Conservation (phyloP, 2,329 filamentous ascomycete genomes). For the Botrytis hyacinthi region DNA sequence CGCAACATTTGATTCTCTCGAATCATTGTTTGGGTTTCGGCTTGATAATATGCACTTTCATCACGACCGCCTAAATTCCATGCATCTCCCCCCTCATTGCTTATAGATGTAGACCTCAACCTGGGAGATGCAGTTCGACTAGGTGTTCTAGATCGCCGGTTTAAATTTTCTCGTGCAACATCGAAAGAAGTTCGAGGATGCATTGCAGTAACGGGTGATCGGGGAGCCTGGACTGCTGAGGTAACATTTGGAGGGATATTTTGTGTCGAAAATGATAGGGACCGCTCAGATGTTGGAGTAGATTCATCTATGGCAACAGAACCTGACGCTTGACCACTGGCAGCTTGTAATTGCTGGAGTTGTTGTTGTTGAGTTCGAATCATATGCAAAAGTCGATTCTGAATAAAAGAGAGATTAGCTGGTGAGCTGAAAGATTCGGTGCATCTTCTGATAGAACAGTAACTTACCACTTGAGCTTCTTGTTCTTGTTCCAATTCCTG, state of each 20-base stretch:
- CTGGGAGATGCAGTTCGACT: conserved; percentile 56
- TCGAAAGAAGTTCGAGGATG: conserved; percentile 59
- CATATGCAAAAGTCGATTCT: conserved; percentile 75
- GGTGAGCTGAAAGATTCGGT: background rate
- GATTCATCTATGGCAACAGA: conserved; percentile 44
- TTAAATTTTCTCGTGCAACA: conserved; percentile 53
- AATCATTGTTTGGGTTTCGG: conserved; percentile 74
- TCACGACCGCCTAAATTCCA: conserved; percentile 64
- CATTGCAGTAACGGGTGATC: conserved; percentile 45
- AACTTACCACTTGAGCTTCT: conserved; percentile 69
- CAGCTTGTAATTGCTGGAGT: conserved; percentile 57
- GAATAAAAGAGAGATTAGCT: background rate
- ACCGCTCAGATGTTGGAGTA: conserved; percentile 47
- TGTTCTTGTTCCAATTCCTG: conserved; percentile 78
- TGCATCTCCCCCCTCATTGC: conserved; percentile 56
- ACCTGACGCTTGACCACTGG: conserved; percentile 40
- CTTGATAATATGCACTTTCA: conserved; percentile 77
- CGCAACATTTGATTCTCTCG: conserved; percentile 83
- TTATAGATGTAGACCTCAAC: conserved; percentile 57
- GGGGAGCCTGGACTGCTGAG: conserved; percentile 48
- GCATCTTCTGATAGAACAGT: background rate
- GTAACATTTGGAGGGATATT: conserved; percentile 40
- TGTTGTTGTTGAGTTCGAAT: conserved; percentile 75
- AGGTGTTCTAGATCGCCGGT: conserved; percentile 57
- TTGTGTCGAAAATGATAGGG: conserved; percentile 45